phyloP scores from a whole-genome alignment of 176 grass and related monocot species.

The Avena sativa region DNA sequence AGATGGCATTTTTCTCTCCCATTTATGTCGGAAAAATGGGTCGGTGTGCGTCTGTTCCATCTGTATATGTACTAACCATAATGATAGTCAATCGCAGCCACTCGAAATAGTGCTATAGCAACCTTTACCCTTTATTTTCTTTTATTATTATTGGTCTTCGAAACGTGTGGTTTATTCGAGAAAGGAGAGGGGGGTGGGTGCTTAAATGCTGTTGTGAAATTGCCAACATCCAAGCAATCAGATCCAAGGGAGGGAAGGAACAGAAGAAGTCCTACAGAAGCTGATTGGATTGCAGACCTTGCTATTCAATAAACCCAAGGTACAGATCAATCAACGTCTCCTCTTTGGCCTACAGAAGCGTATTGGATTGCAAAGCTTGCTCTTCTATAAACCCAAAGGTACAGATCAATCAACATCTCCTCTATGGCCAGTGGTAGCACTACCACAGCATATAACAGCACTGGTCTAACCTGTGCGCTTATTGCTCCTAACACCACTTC shows the following conservation, averaged over 20 bases:
- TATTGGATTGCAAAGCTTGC: background rate
- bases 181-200: background rate
- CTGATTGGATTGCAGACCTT: background rate
- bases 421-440: constrained; percentile 16
- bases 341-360: background rate
- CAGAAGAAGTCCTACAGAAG: constrained; percentile 19
- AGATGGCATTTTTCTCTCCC: background rate
- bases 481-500: constrained; percentile 19
- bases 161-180: background rate
- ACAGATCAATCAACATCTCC: constrained; percentile 14
- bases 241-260: background rate
- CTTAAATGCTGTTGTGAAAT: constrained; percentile 13
- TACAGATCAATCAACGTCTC: constrained; percentile 35
- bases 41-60: background rate
- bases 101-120: background rate
- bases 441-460: background rate
- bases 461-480: constrained; percentile 23
- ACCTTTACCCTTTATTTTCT: background rate
- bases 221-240: constrained; percentile 27
- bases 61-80: constrained; percentile 18
- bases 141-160: background rate
- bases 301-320: constrained; percentile 12
- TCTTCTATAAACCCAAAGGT: constrained; percentile 25
- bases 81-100: background rate
- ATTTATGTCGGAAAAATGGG: background rate